Evolutionary conservation across 2,329 filamentous ascomycete species (phyloP).

Genomic region (Ascochyta viciae-villosae): DNA sequence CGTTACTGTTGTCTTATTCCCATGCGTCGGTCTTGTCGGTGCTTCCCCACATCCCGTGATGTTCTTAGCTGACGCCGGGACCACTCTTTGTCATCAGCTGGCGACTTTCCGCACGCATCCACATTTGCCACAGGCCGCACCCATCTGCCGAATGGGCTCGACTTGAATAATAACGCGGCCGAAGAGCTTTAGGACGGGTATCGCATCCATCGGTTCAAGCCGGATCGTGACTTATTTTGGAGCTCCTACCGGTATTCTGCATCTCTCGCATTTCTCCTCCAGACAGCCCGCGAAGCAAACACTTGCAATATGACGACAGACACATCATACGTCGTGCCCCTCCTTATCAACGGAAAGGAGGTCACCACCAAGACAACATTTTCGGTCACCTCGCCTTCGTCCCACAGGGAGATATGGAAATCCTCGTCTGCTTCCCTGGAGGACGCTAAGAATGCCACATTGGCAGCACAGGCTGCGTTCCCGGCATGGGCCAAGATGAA

Average conservation of each 20-base stretch:
- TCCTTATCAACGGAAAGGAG: slow-evolving; percentile 60
- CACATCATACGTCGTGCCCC: slow-evolving; percentile 49
- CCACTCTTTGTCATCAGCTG: neutral
- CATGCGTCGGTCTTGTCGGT: neutral
- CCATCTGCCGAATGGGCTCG: slow-evolving; percentile 3
- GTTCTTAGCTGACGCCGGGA: neutral
- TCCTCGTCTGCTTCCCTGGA: slow-evolving; percentile 63
- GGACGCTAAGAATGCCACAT: slow-evolving; percentile 63
- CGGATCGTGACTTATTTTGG: neutral
- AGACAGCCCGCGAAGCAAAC: neutral
- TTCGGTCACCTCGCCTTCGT: slow-evolving; percentile 63
- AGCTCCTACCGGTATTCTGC: neutral
- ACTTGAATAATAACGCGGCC: neutral
- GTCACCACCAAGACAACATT: slow-evolving; percentile 58
- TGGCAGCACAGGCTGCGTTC: slow-evolving; percentile 72
- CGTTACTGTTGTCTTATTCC: neutral
- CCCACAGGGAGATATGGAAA: slow-evolving; percentile 61
- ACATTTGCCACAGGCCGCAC: slow-evolving; percentile 3
- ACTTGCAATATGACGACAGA: slow-evolving; percentile 15
- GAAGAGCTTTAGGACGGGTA: neutral
- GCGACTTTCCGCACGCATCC: neutral
- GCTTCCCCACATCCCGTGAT: slow-evolving; percentile 1
- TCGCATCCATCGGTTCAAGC: neutral
- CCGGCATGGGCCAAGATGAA: slow-evolving; percentile 71
- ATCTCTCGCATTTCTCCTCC: neutral